Evolutionary conservation across 306 rosid genomes (phyloP).

Genomic region (Sophora flavescens): DNA sequence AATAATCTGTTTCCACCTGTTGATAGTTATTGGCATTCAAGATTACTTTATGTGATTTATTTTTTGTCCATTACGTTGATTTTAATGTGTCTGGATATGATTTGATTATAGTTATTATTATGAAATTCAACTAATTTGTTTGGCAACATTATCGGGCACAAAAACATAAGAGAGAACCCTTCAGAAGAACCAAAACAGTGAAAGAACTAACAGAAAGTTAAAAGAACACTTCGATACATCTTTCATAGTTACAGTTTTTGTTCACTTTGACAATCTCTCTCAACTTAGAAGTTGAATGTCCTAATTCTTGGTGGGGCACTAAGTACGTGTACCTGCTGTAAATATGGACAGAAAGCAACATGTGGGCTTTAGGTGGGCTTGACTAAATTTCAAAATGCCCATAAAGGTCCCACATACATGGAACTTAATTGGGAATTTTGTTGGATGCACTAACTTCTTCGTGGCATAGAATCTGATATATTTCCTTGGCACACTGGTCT

Average conservation of each 20-base stretch:
- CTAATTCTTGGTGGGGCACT: slow-evolving; percentile 90
- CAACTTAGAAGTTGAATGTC: slow-evolving; percentile 50
- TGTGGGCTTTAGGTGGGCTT: slow-evolving; percentile 81
- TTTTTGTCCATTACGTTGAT: background rate
- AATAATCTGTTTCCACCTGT: background rate
- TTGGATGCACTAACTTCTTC: slow-evolving; percentile 13
- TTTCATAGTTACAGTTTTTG: background rate
- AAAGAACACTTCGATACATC: background rate
- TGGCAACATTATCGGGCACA: background rate
- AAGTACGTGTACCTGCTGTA: slow-evolving; percentile 77
- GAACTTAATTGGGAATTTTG: slow-evolving; percentile 26
- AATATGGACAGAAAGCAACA: slow-evolving; percentile 71
- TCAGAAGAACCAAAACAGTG: background rate
- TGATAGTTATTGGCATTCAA: background rate
- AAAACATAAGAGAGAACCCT: background rate
- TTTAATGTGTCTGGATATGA: slow-evolving; percentile 34
- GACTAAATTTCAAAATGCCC: slow-evolving; percentile 57
- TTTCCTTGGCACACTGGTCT: background rate
- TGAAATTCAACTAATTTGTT: slow-evolving; percentile 33
- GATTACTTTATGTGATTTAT: background rate
- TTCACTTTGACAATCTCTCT: background rate
- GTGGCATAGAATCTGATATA: slow-evolving; percentile 6
- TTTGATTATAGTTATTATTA: background rate
- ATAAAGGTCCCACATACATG: slow-evolving; percentile 68
- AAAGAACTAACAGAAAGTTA: background rate